Conservation (phyloP, 768 basidiomycete species). For the Hygrophorus pudorinus region DNA sequence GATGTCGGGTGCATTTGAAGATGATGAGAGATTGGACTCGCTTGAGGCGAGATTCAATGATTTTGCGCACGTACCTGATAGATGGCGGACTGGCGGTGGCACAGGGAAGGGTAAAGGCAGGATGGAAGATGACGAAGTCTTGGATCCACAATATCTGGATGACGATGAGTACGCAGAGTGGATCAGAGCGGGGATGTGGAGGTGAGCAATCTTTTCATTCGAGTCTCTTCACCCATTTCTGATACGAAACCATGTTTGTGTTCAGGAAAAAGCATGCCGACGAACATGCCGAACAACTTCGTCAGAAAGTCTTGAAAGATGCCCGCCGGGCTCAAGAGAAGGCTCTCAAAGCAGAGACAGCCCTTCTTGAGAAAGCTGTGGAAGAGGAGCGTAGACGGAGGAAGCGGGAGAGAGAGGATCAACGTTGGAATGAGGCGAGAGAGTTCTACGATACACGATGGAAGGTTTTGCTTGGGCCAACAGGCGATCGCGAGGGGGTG, state of each 20-base stretch:
- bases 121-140: constrained; percentile 25
- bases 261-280: constrained; percentile 57
- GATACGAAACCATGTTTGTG: constrained; percentile 1
- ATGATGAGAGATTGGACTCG: constrained; percentile 59
- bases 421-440: constrained; percentile 34
- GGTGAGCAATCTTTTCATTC: constrained; percentile 27
- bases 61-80: constrained; percentile 61
- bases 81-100: constrained; percentile 41
- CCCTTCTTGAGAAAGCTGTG: constrained; percentile 36
- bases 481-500: constrained; percentile 13
- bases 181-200: constrained; percentile 81
- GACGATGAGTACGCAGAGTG: constrained; percentile 87
- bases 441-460: constrained; percentile 49
- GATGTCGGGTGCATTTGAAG: constrained; percentile 61
- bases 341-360: constrained; percentile 42
- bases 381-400: constrained; percentile 42
- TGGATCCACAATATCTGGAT: constrained; percentile 47
- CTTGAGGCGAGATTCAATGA: constrained; percentile 56
- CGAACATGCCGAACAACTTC: constrained; percentile 54
- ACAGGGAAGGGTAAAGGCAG: constrained; percentile 13
- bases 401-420: constrained; percentile 37
- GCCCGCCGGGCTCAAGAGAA: constrained; percentile 47
- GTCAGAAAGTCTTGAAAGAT: constrained; percentile 40
- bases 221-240: neutral
- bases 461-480: constrained; percentile 34